Evolutionary conservation across 31 red algal species (phyloP).

Genomic region (Odonthalia washingtoniensis): DNA sequence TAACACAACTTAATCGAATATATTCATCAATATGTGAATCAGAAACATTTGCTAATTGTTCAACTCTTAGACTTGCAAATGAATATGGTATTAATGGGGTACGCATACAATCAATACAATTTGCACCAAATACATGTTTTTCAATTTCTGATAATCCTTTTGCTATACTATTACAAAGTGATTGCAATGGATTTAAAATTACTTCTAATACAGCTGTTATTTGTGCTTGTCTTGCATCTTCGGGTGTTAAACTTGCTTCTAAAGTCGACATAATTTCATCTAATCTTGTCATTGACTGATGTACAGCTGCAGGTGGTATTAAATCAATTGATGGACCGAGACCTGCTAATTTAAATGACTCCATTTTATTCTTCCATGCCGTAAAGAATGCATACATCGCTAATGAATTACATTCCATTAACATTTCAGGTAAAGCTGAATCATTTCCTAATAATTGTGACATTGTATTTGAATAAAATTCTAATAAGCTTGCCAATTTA

Average conservation of each 20-base stretch:
- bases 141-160: constrained; percentile 55
- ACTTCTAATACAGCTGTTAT: constrained; percentile 79
- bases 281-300: constrained; percentile 85
- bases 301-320: constrained; percentile 77
- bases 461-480: constrained; percentile 88
- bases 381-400: constrained; percentile 92
- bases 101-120: constrained; percentile 93
- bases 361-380: constrained; percentile 83
- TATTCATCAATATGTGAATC: constrained; percentile 88
- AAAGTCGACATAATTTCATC: constrained; percentile 90
- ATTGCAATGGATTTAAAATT: constrained; percentile 78
- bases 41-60: constrained; percentile 65
- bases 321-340: constrained; percentile 70
- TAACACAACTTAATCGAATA: constrained; percentile 61
- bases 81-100: constrained; percentile 77
- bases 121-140: constrained; percentile 82
- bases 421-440: constrained; percentile 79
- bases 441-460: constrained; percentile 72
- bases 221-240: constrained; percentile 76
- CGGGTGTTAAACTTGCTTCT: constrained; percentile 83
- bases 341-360: constrained; percentile 64
- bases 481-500: constrained; percentile 82
- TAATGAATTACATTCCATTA: constrained; percentile 80
- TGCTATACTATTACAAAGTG: constrained; percentile 75
- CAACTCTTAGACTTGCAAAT: constrained; percentile 80